phyloP scores from a whole-genome alignment of 2,329 filamentous ascomycete species.

The Nigrospora sphaerica region DNA sequence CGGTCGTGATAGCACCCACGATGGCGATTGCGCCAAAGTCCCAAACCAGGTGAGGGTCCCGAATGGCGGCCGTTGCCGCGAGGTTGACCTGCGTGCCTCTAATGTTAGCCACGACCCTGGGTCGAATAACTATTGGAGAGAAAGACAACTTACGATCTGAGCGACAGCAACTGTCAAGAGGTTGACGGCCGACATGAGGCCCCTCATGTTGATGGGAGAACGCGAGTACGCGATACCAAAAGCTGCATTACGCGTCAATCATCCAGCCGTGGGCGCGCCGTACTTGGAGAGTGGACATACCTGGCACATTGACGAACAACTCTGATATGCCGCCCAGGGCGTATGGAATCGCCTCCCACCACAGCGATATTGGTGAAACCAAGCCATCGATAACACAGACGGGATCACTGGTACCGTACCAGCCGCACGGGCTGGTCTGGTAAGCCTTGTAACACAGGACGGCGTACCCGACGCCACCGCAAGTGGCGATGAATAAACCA shows the following conservation, averaged over 20 bases:
- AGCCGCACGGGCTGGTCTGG: constrained; percentile 30
- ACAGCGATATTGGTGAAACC: constrained; percentile 39
- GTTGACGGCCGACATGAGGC: constrained; percentile 41
- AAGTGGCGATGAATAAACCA: constrained; percentile 39
- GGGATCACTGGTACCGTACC: constrained; percentile 25
- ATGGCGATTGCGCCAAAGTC: constrained; percentile 41
- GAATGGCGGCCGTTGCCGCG: constrained; percentile 34
- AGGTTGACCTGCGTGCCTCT: constrained; percentile 23
- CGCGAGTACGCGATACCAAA: constrained; percentile 45
- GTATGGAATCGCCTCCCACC: constrained; percentile 49
- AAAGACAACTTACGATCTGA: constrained; percentile 20
- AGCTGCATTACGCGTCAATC: constrained; percentile 14
- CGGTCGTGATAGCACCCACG: constrained; percentile 32
- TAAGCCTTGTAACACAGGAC: constrained; percentile 33
- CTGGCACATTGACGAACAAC: constrained; percentile 43
- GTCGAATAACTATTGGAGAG: no score
- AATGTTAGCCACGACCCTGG: no score
- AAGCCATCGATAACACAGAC: constrained; percentile 24
- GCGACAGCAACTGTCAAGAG: constrained; percentile 37
- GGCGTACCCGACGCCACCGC: constrained; percentile 35
- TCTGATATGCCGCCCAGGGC: constrained; percentile 42
- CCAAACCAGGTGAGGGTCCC: constrained; percentile 41
- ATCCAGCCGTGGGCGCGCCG: not conserved
- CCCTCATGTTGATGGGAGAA: constrained; percentile 43
- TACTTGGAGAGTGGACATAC: not conserved